Base-by-base conservation (phyloP, 805 yeast genomes). In the Ogataea corticis region DNA sequence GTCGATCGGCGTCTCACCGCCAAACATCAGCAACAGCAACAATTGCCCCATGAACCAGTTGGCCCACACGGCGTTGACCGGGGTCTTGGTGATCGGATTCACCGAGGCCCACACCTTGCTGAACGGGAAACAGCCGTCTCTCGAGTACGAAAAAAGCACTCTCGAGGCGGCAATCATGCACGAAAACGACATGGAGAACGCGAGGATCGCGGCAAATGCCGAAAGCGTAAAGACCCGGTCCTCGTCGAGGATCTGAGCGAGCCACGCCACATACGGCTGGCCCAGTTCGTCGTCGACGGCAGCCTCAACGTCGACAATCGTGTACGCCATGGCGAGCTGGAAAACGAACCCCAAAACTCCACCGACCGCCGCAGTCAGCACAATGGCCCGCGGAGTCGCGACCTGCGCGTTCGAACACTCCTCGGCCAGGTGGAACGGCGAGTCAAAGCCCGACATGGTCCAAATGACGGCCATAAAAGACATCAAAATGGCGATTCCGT, bases 391-490 rank as follows among this genome's bases (percentile, higher is more conserved):
- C 14, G 88, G 87, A n/a, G 83, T 80, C 4, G 85, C 85, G 16
- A 70, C 66, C 25, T 76, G 66, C 11, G 87, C 85, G 58, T 82
- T 81, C 40, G 80, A 66, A 52, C 84, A 78, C 57, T 83, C 89
- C 63, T 83, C 90, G 14, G 85, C 72, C 50, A 83, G 68, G 57
- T 84, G 88, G 69, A 82, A 83, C 0, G 88, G 85, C 15, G 86
- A 79, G 58, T 83, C 88, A 58, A 80, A 83, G 13, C 87, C 88
- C 43, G 83, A 75, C 87, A 83, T 82, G 37, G 84, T 77, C 83
- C 84, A 79, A 48, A 79, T 76, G 38, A 75, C 81, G 23, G 83
- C 79, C 53, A 78, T 58, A 62, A 79, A 79, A 5, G 79, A 70
- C 71, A 78, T 70, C 46, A 81, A 61, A 58, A 78, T 68, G 23